Evolutionary conservation across 805 yeast genomes (phyloP).

Genomic region (Barnettozyma botsteinii): DNA sequence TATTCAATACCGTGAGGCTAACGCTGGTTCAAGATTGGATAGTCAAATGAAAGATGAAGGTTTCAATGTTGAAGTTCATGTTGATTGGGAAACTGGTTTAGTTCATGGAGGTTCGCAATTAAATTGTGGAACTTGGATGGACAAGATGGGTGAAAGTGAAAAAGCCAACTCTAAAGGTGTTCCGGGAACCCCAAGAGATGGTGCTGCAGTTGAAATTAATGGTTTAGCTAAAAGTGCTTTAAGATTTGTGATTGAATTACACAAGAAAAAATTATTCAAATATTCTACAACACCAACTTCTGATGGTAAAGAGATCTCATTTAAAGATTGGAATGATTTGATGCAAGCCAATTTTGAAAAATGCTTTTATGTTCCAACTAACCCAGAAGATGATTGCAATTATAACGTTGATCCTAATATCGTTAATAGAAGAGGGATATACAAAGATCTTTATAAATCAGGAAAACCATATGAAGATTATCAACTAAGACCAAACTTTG

Average conservation of each 20-base stretch:
- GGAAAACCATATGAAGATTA: conserved; percentile 93
- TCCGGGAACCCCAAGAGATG: conserved; percentile 98
- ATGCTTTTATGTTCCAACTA: conserved; percentile 68
- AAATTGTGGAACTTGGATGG: conserved; percentile 99
- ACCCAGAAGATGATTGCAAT: conserved; percentile 52
- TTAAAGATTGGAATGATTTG: conserved; percentile 67
- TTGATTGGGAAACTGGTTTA: conserved; percentile 88
- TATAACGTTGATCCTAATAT: conserved; percentile 58
- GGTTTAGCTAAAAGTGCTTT: conserved; percentile 82
- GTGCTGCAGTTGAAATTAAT: conserved; percentile 90
- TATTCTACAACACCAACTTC: conserved; percentile 49
- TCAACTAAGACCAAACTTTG: conserved; percentile 86
- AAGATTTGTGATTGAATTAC: conserved; percentile 66
- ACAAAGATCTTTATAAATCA: conserved; percentile 76
- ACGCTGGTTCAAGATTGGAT: conserved; percentile 86
- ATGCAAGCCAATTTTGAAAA: conserved; percentile 71
- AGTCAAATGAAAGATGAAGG: conserved; percentile 92
- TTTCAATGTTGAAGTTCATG: conserved; percentile 71
- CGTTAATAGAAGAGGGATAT: conserved; percentile 87
- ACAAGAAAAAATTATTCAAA: conserved; percentile 48
- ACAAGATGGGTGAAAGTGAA: conserved; percentile 94
- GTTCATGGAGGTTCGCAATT: conserved; percentile 86
- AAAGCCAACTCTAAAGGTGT: conserved; percentile 80
- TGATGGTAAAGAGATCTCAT: conserved; percentile 50
- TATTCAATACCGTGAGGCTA: conserved; percentile 84